A percentile compares a stretch with the other conserved stretches of the same genome.
Evolutionary conservation across 2,329 filamentous ascomycete species (phyloP).

Genomic region (Hymenoscyphus occultus): DNA sequence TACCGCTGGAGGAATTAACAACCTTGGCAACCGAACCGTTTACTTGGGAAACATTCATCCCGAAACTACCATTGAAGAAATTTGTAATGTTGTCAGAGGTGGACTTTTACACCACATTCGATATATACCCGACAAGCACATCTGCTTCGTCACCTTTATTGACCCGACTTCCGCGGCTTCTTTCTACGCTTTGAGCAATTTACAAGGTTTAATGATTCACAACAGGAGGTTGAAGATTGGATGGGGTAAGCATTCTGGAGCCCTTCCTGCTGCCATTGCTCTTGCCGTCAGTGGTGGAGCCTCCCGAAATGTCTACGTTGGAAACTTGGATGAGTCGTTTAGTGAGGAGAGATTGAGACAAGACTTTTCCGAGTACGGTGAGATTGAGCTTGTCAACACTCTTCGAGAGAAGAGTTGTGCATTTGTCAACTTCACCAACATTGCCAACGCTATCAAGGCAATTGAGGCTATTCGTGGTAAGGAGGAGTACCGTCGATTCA

Average conservation of each 20-base stretch:
- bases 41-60: slow-evolving; percentile 99
- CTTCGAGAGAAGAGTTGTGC: slow-evolving; percentile 98
- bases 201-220: slow-evolving; percentile 98
- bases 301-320: slow-evolving; percentile 97
- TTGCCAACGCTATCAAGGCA: slow-evolving; percentile 98
- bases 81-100: slow-evolving; percentile 96
- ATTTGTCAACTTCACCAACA: slow-evolving; percentile 99
- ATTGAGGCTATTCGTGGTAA: slow-evolving; percentile 93
- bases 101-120: slow-evolving; percentile 96
- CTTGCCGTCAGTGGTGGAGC: slow-evolving; percentile 94
- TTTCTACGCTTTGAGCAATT: slow-evolving; percentile 95
- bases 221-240: slow-evolving; percentile 97
- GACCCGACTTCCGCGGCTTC: slow-evolving; percentile 96
- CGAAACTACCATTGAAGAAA: slow-evolving; percentile 98
- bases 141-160: slow-evolving; percentile 99
- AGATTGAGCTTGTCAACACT: slow-evolving; percentile 96
- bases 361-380: slow-evolving; percentile 95
- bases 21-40: slow-evolving; percentile 94
- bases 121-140: slow-evolving; percentile 99
- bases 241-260: slow-evolving; percentile 98
- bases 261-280: slow-evolving; percentile 91
- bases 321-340: slow-evolving; percentile 96
- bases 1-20: slow-evolving; percentile 93
- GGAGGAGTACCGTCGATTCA: slow-evolving; percentile 97
- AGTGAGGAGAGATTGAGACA: slow-evolving; percentile 92